Evolutionary conservation across 352 stramenopile species (phyloP).

Genomic region (Phytophthora pistaciae): DNA sequence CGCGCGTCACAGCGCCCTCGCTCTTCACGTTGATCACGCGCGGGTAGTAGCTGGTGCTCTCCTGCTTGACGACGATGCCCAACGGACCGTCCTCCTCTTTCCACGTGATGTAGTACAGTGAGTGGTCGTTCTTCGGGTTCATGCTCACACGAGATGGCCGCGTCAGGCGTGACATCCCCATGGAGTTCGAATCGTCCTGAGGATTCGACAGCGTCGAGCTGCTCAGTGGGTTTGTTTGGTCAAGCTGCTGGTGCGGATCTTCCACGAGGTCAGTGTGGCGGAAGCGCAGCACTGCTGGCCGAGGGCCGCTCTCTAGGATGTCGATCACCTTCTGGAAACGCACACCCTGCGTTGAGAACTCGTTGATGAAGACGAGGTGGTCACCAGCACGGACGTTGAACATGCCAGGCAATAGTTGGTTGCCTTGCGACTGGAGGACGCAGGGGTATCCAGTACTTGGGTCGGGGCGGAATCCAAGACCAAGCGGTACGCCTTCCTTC

Average conservation of each 20-base stretch:
- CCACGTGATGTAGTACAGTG: slow-evolving; percentile 92
- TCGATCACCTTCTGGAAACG: slow-evolving; percentile 90
- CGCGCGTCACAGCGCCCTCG: slow-evolving; percentile 80
- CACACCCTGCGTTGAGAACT: slow-evolving; percentile 84
- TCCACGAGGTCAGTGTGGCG: slow-evolving; percentile 81
- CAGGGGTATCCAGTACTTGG: slow-evolving; percentile 80
- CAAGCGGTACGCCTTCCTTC: slow-evolving; percentile 86
- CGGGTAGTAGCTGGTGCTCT: slow-evolving; percentile 88
- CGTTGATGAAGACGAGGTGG: slow-evolving; percentile 88
- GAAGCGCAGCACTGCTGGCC: slow-evolving; percentile 83
- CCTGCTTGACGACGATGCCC: slow-evolving; percentile 89
- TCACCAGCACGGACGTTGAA: slow-evolving; percentile 88
- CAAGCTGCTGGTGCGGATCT: slow-evolving; percentile 46
- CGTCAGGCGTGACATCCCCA: slow-evolving; percentile 74
- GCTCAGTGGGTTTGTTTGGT: slow-evolving; percentile 26
- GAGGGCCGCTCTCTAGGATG: slow-evolving; percentile 82
- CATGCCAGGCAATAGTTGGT: slow-evolving; percentile 81
- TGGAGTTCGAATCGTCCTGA: slow-evolving; percentile 72
- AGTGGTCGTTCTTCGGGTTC: slow-evolving; percentile 87
- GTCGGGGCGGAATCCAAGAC: slow-evolving; percentile 83
- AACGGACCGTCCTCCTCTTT: slow-evolving; percentile 88
- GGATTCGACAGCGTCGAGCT: slow-evolving; percentile 62
- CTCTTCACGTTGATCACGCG: slow-evolving; percentile 91
- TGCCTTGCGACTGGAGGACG: slow-evolving; percentile 82
- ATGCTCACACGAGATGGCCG: slow-evolving; percentile 78